phyloP scores from a whole-genome alignment of 108 stramenopile species.

The Cyclotella atomus region DNA sequence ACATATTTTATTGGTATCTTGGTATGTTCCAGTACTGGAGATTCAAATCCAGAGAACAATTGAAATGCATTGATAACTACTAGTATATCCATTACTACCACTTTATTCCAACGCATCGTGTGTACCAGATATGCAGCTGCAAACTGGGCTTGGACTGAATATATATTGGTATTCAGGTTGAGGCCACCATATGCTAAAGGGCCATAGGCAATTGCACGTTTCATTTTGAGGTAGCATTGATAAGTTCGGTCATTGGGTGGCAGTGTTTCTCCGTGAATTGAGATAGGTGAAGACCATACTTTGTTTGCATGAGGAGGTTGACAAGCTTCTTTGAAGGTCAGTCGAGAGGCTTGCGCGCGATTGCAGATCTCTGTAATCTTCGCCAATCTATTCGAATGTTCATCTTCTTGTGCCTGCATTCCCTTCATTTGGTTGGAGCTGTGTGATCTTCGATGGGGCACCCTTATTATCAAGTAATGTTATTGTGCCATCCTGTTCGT shows the following conservation, averaged over 20 bases:
- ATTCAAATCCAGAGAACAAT: not conserved
- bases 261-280: not conserved
- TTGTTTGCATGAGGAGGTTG: not conserved
- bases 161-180: not conserved
- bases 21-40: constrained; percentile 1
- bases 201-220: not conserved
- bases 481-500: not conserved
- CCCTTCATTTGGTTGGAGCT: not conserved
- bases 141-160: not conserved
- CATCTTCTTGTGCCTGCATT: not conserved
- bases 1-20: not conserved
- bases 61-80: constrained; percentile 3
- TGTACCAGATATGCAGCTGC: not conserved
- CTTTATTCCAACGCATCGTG: not conserved
- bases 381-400: not conserved
- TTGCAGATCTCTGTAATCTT: not conserved
- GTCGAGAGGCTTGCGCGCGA: not conserved
- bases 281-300: not conserved
- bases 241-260: not conserved
- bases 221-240: not conserved
- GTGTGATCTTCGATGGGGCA: not conserved
- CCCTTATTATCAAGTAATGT: not conserved
- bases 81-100: not conserved
- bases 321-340: not conserved
- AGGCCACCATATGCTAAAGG: not conserved